Evolutionary conservation across 768 basidiomycete genomes (phyloP), one percentile per base, ranked within the genome.

Genomic region (Russula sp.): DNA sequence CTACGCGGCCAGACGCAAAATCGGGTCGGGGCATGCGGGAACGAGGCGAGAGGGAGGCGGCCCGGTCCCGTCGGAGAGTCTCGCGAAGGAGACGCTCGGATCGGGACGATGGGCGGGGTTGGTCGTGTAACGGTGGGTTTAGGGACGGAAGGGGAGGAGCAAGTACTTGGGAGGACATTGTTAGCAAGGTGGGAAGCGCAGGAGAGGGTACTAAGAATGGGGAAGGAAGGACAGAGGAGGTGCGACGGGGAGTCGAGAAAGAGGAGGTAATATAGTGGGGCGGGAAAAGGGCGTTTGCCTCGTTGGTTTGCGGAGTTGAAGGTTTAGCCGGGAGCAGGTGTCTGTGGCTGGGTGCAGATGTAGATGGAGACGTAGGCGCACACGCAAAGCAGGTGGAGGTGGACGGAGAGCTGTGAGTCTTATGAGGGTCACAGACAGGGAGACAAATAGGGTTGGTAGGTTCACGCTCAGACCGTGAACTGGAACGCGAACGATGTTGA

Each of bases 81-180:
- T 85, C 80, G 57, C 84, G 77, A 55, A 86, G 77, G 52, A 86
- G 79, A 11, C 79, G 77, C 69, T 85, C 81, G 5, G 83, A 84
- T 61, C 83, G 78, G 40, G 81, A 81, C 0, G 82, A 75, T 0
- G 83, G 78, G 55, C 79, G 77, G 20, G 72, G 67, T 22, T 59
- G 62, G 46, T 61, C 57, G 8, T 53, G 62, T 65, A 69, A 38
- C 62, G 69, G 63, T 53, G 68, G 55, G 62, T 57, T 61, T 62
- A 60, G 38, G 54, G 66, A 57, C 66, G 71, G 22, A 16, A 62
- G 49, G 28, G 59, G 72, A 62, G 69, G 72, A 4, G 61, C 65
- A 42, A 74, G 73, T 32, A 66, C 59, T 61, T 75, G 75, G 62
- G 75, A 67, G 30, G 76, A 73, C 75, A 77, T 77, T 66, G 59